Evolutionary conservation across 352 stramenopile genomes (phyloP).

Genomic region (Phytophthora meadii): DNA sequence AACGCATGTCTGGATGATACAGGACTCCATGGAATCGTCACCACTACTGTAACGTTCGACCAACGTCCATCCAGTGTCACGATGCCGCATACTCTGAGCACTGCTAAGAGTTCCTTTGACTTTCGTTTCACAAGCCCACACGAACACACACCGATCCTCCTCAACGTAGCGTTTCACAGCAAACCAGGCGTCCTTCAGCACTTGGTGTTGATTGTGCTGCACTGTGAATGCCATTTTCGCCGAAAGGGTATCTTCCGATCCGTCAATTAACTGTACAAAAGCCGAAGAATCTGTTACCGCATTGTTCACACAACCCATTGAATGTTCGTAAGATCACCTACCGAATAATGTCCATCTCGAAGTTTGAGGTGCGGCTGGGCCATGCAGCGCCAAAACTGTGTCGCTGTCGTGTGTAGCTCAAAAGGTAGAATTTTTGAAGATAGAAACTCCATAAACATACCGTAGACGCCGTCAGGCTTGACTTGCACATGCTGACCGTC

Average conservation of each 20-base stretch:
- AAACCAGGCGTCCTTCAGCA: constrained; percentile 39
- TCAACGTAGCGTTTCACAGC: constrained; percentile 31
- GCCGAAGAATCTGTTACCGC: too few relatives aligned
- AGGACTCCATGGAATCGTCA: constrained; percentile 9
- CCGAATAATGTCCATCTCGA: constrained; percentile 40
- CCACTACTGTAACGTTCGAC: constrained; percentile 3
- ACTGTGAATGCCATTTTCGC: constrained; percentile 43
- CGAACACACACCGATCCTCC: constrained; percentile 32
- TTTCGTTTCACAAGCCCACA: constrained; percentile 38
- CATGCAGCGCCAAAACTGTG: constrained; percentile 32
- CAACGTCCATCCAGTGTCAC: constrained; percentile 31
- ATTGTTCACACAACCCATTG: not conserved
- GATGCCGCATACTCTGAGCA: constrained; percentile 29
- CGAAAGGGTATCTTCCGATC: constrained; percentile 35
- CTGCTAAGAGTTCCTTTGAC: constrained; percentile 35
- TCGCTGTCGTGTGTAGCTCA: constrained; percentile 24
- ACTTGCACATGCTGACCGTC: constrained; percentile 37
- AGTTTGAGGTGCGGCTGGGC: constrained; percentile 32
- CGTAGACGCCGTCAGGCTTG: constrained; percentile 34
- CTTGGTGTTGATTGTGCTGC: constrained; percentile 27
- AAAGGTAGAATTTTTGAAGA: constrained; percentile 37
- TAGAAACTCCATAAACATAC: constrained; percentile 46
- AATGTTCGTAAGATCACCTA: constrained; percentile 2
- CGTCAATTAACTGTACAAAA: constrained; percentile 28
- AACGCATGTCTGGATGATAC: constrained; percentile 39